A percentile compares a stretch with the other conserved stretches of the same genome.
These are phyloP conservation scores for Ogataea minuta DNA, from an alignment of 805 yeast species.

Conservation along the genomic window DNA sequence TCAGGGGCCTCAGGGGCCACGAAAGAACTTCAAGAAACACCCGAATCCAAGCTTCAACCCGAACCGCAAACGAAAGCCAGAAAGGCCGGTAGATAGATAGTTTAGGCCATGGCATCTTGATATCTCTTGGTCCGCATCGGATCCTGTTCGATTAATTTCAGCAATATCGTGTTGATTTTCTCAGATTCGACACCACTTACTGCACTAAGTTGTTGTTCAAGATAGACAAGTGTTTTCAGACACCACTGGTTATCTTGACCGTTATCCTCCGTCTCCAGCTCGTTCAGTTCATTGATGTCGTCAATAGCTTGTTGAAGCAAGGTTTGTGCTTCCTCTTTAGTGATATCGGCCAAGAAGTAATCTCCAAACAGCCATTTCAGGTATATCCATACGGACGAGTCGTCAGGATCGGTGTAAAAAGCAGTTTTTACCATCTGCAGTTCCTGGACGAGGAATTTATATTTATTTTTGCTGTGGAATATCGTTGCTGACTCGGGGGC, in stretches of 20 bases:
- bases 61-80: constrained; percentile 11
- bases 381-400: constrained; percentile 91
- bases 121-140: constrained; percentile 67
- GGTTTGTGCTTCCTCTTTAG: constrained; percentile 26
- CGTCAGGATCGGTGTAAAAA: constrained; percentile 88
- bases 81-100: constrained; percentile 1
- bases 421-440: constrained; percentile 74
- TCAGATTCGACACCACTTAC: constrained; percentile 6
- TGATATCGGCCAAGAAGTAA: constrained; percentile 36
- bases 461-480: constrained; percentile 18
- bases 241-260: constrained; percentile 74
- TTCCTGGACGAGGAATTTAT: constrained; percentile 50
- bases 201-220: constrained; percentile 36
- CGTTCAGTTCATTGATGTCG: constrained; percentile 61
- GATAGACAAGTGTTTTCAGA: constrained; percentile 53
- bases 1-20: constrained; percentile 6
- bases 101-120: constrained; percentile 30
- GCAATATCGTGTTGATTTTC: constrained; percentile 33
- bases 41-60: constrained; percentile 3
- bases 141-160: constrained; percentile 51
- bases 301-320: constrained; percentile 46
- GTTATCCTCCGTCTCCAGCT: constrained; percentile 68
- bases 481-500: constrained; percentile 20
- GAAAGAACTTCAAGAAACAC: constrained; percentile 6
- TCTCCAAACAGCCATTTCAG: constrained; percentile 71